These are phyloP conservation scores for Colletotrichum sp. DNA, from an alignment of 2,329 filamentous ascomycete genomes.

Conservation along the genomic window DNA sequence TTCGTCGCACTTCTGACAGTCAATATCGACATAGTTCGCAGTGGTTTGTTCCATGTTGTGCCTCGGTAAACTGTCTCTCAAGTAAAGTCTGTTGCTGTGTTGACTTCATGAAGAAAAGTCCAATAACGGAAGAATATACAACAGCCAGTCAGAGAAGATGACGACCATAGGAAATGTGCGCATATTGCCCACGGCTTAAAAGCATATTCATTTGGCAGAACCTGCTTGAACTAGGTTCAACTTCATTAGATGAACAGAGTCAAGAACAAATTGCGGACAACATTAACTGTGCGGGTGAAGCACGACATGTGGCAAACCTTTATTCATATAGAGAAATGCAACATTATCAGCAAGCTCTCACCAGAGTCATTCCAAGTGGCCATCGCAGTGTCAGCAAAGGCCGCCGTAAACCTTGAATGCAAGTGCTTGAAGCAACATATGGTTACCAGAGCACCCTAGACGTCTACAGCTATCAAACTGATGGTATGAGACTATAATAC, in stretches of 20 bases:
- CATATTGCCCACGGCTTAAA: background rate
- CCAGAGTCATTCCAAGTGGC: background rate
- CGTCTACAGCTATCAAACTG: no score
- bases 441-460: background rate
- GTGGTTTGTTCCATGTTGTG: background rate
- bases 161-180: rapidly evolving
- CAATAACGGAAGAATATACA: background rate
- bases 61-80: rapidly evolving
- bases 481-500: no score
- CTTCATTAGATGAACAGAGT: background rate
- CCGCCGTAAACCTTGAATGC: background rate
- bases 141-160: background rate
- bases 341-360: background rate
- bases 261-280: background rate
- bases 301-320: rapidly evolving
- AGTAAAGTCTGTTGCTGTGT: rapidly evolving
- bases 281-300: background rate
- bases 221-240: background rate
- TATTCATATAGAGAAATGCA: background rate
- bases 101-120: background rate
- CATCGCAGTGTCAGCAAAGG: background rate
- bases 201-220: background rate
- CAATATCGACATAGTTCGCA: background rate
- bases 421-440: rapidly evolving
- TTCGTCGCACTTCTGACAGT: background rate